A percentile compares a stretch with the other conserved stretches of the same genome.
phyloP scores from a whole-genome alignment of 768 basidiomycete species.

The Amanita rimosa region DNA sequence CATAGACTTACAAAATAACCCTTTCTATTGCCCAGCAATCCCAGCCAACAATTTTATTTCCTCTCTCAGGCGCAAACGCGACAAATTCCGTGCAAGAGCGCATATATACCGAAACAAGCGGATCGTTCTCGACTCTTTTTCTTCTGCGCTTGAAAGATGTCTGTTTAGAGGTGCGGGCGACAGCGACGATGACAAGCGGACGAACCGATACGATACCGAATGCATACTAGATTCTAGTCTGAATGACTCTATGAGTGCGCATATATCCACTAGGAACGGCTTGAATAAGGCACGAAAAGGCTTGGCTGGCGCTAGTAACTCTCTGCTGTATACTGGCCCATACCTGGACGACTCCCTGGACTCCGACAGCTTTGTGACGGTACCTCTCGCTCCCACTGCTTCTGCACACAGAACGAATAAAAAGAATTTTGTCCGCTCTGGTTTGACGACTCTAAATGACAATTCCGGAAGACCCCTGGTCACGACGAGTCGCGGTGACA shows the following conservation, averaged over 20 bases:
- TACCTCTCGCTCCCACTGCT: slow-evolving; percentile 1
- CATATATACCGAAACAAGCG: neutral
- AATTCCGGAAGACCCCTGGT: neutral
- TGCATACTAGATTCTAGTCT: neutral
- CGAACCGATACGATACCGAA: neutral
- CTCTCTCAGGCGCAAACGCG: slow-evolving; percentile 25
- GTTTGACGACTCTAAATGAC: neutral
- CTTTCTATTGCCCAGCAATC: slow-evolving; percentile 44
- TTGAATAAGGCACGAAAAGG: neutral
- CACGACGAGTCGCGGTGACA: neutral
- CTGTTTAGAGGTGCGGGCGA: slow-evolving; percentile 11
- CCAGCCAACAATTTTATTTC: slow-evolving; percentile 35
- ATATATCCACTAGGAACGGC: neutral
- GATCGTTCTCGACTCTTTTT: slow-evolving; percentile 20
- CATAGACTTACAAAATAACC: slow-evolving; percentile 39
- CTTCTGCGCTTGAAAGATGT: slow-evolving; percentile 19
- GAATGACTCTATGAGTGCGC: neutral
- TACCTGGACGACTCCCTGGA: neutral
- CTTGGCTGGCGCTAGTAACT: neutral
- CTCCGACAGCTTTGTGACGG: neutral
- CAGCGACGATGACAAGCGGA: slow-evolving; percentile 8
- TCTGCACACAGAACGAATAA: neutral
- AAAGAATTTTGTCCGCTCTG: neutral
- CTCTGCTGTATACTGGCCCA: neutral
- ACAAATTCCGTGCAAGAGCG: slow-evolving; percentile 10